Evolutionary conservation across 129 eudicot species (phyloP), one percentile per base, ranked within the genome.

Genomic region (Saposhnikovia divaricata): DNA sequence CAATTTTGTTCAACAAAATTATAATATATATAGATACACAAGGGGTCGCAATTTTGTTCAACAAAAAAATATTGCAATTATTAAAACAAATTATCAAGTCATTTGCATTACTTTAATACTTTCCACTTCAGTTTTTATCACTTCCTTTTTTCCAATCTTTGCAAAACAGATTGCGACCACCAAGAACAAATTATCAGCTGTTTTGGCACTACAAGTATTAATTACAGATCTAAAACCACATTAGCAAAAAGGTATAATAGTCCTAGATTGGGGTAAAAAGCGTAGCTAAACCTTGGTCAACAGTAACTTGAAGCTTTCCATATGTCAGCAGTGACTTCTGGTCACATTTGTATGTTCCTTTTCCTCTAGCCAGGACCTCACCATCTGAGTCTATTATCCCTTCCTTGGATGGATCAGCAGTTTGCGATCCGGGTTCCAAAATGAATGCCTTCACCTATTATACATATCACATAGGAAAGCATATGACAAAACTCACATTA

Each of bases 381-480:
- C 99, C 99, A 74, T 95, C 99, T 0, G 87, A 88, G 83, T 95
- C 99, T 66, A 95, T 89, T 76, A 92, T 92, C 84, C 96, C 97
- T 81, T 84, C 97, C 83, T 90, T 95, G 38, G 66, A 27, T 9
- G 87, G 76, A 81, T 89, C 87, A 16, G 75, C 83, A 6, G 83
- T 81, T 80, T 87, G 89, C 3, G 90, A 74, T 27, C 99, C 99
- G 14, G 96, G 99, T 79, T 90, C 93, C 85, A 95, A 82, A 27
- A 90, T 76, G 72, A 90, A 88, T 0, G 96, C 92, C 86, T 95
- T 95, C 82, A 88, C 98, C 98, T 91, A 89, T 77, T 76, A 55
- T 50, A 19, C 38, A 19, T 8, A 6, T 47, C 57, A 28, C 28
- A 47, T 25, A 47, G 4, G 23, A 42, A 47, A 28, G 27, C 44